These are phyloP conservation scores for Crithidia sp. DNA, from an alignment of 208 protist genomes.

Conservation along the genomic window DNA sequence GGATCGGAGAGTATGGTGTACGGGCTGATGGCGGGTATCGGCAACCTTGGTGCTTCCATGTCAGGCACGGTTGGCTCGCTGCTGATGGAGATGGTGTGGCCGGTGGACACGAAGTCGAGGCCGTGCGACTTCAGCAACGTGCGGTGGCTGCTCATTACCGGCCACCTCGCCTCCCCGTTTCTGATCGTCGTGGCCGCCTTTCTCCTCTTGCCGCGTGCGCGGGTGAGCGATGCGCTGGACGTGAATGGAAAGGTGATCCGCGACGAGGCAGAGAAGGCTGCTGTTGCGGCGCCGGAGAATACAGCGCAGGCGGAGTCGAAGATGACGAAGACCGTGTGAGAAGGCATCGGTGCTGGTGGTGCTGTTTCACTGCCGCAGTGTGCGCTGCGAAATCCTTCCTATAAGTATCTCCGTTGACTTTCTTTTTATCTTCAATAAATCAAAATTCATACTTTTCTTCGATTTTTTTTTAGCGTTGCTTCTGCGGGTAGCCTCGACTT, in stretches of 20 bases:
- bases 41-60: conserved; percentile 57
- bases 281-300: neutral
- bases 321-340: neutral
- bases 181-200: conserved; percentile 52
- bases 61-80: conserved; percentile 43
- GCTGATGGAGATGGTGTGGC: conserved; percentile 48
- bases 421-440: neutral
- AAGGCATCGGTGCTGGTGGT: no score
- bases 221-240: conserved; percentile 42
- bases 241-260: conserved; percentile 6
- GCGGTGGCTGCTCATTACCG: conserved; percentile 48
- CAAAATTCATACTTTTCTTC: neutral
- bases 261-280: conserved; percentile 5
- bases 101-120: conserved; percentile 29
- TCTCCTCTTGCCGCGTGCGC: conserved; percentile 46
- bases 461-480: neutral
- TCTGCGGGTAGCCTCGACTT: neutral
- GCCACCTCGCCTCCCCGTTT: conserved; percentile 51
- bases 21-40: conserved; percentile 62
- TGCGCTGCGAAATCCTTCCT: neutral
- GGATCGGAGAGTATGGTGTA: conserved; percentile 71
- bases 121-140: conserved; percentile 72
- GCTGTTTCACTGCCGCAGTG: no score
- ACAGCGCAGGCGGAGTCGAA: neutral
- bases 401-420: neutral